phyloP scores from a whole-genome alignment of 2,329 filamentous ascomycete species.

The Exophiala calicioides region DNA sequence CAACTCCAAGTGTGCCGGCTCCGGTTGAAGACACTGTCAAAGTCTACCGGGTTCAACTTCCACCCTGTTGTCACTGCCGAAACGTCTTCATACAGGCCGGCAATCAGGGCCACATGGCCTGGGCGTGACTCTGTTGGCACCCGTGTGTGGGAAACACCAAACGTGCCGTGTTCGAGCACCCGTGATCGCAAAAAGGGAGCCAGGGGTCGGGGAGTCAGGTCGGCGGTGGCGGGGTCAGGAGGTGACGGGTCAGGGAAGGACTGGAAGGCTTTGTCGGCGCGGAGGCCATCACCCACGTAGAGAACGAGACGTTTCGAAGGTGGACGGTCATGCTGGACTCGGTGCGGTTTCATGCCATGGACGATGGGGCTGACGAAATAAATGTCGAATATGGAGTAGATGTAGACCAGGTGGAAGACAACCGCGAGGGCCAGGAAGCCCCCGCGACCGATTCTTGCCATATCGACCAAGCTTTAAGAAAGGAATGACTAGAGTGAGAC shows the following conservation, averaged over 20 bases:
- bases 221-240: slow-evolving; percentile 54
- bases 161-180: slow-evolving; percentile 86
- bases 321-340: slow-evolving; percentile 62
- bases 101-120: slow-evolving; percentile 94
- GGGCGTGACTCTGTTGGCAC: slow-evolving; percentile 96
- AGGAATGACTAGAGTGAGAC: slow-evolving; percentile 32
- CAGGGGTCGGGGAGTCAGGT: slow-evolving; percentile 72
- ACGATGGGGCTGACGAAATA: slow-evolving; percentile 99
- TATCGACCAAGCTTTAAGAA: slow-evolving; percentile 28
- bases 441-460: slow-evolving; percentile 65
- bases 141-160: slow-evolving; percentile 94
- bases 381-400: slow-evolving; percentile 95
- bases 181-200: slow-evolving; percentile 89
- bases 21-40: slow-evolving; percentile 97
- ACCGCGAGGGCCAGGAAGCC: slow-evolving; percentile 86
- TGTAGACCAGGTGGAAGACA: slow-evolving; percentile 89
- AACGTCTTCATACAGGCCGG: slow-evolving; percentile 95
- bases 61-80: slow-evolving; percentile 96
- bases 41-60: slow-evolving; percentile 98
- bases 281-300: slow-evolving; percentile 94
- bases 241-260: slow-evolving; percentile 84
- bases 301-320: slow-evolving; percentile 89
- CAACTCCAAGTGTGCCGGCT: slow-evolving; percentile 98
- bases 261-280: slow-evolving; percentile 97
- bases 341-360: slow-evolving; percentile 84